phyloP scores from a whole-genome alignment of 441 rosid species.

The Euphorbia schlechtendalii region DNA sequence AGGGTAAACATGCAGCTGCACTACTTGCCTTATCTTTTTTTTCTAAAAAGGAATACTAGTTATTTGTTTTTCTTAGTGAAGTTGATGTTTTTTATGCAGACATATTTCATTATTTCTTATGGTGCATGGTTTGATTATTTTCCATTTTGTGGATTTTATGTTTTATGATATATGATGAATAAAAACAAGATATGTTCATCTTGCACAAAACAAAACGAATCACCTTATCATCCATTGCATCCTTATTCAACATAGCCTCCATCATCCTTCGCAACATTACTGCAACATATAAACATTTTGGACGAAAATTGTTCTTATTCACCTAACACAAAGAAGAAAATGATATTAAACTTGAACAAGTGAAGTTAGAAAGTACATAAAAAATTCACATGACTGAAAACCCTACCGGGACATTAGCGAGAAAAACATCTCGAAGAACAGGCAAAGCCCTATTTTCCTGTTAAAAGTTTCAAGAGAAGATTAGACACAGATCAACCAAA shows the following conservation, averaged over 20 bases:
- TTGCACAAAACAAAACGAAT: constrained; percentile 5
- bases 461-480: constrained; percentile 19
- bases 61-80: neutral
- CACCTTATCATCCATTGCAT: constrained; percentile 99
- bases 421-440: constrained; percentile 70
- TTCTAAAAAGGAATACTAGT: too few species aligned
- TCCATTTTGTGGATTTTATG: neutral
- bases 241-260: constrained; percentile 94
- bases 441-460: constrained; percentile 67
- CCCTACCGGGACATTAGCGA: constrained; percentile 89
- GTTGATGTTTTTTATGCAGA: neutral
- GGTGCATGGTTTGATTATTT: neutral
- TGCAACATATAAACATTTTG: constrained; percentile 89
- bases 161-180: neutral
- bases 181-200: neutral
- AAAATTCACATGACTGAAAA: constrained; percentile 13
- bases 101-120: neutral
- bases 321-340: constrained; percentile 39
- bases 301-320: constrained; percentile 59
- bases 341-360: constrained; percentile 15
- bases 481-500: constrained; percentile 4
- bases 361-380: constrained; percentile 1
- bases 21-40: neutral
- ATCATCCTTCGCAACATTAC: constrained; percentile 95
- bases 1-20: neutral